Evolutionary conservation across 2,329 filamentous ascomycete species (phyloP).

Genomic region (Cladophialophora bantiana): DNA sequence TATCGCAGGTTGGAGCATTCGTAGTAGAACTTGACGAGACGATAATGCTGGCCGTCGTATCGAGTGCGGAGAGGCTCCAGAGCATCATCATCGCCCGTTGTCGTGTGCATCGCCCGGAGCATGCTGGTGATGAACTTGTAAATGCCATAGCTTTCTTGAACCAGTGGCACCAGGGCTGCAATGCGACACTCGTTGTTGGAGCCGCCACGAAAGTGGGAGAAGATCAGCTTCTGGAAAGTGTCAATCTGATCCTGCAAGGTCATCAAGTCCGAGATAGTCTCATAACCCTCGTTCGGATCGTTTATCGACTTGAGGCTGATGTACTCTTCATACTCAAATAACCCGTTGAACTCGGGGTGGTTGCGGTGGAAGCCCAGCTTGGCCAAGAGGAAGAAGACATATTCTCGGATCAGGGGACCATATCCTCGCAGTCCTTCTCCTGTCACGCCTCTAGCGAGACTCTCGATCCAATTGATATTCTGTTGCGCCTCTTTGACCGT

Average conservation of each 20-base stretch:
- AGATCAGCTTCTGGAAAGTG: conserved; percentile 97
- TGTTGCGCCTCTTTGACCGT: conserved; percentile 87
- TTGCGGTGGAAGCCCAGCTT: conserved; percentile 97
- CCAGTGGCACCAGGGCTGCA: conserved; percentile 87
- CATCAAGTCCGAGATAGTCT: conserved; percentile 97
- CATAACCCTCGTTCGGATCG: conserved; percentile 95
- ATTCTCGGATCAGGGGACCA: conserved; percentile 90
- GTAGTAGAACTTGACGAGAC: conserved; percentile 97
- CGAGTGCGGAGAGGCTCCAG: conserved; percentile 84
- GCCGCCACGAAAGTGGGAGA: conserved; percentile 90
- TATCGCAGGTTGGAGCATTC: conserved; percentile 98
- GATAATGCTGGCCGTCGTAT: conserved; percentile 96
- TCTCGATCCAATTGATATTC: conserved; percentile 90
- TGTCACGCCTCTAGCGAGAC: conserved; percentile 79
- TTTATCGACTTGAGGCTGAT: conserved; percentile 98
- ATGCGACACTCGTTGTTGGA: conserved; percentile 97
- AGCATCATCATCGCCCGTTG: conserved; percentile 91
- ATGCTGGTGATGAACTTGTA: conserved; percentile 99
- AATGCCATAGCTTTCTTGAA: conserved; percentile 98
- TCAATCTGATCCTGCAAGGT: conserved; percentile 97
- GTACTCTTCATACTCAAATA: conserved; percentile 99
- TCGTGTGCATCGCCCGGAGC: conserved; percentile 95
- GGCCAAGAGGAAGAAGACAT: conserved; percentile 91
- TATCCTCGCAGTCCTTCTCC: conserved; percentile 88
- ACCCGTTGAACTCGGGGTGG: conserved; percentile 95